Percentiles rank a stretch among this genome's conserved stretches.
These are phyloP conservation scores for Haberlea rhodopensis DNA, from an alignment of 257 asterid species.

Conservation along the genomic window DNA sequence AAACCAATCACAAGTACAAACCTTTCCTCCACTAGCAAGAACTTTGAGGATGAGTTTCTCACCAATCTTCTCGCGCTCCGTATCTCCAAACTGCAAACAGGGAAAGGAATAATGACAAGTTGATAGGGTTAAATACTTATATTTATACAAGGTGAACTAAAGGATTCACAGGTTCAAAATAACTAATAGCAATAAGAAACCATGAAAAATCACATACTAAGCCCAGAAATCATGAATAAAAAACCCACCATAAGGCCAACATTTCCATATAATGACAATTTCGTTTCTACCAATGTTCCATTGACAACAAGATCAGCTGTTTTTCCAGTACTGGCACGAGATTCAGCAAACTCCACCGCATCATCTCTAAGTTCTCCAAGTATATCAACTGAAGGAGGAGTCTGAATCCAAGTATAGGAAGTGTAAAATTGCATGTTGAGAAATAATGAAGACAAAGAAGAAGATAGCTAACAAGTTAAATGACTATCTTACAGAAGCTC, in stretches of 20 bases:
- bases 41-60: slow-evolving; percentile 74
- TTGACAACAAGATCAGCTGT: slow-evolving; percentile 88
- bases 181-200: slow-evolving; percentile 14
- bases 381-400: slow-evolving; percentile 76
- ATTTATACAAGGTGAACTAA: slow-evolving; percentile 17
- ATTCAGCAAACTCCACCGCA: slow-evolving; percentile 43
- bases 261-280: slow-evolving; percentile 84
- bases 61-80: slow-evolving; percentile 41
- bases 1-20: slow-evolving; percentile 37
- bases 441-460: slow-evolving; percentile 17
- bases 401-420: slow-evolving; percentile 49
- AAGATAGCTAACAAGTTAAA: slow-evolving; percentile 23
- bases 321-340: slow-evolving; percentile 37
- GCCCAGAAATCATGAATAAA: slow-evolving; percentile 20
- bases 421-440: slow-evolving; percentile 20
- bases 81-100: slow-evolving; percentile 61
- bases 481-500: slow-evolving; percentile 85
- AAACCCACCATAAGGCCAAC: slow-evolving; percentile 38
- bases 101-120: slow-evolving; percentile 12
- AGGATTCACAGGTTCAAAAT: slow-evolving; percentile 17
- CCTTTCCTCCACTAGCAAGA: slow-evolving; percentile 99
- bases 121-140: slow-evolving; percentile 6
- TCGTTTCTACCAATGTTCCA: slow-evolving; percentile 78
- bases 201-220: slow-evolving; percentile 17
- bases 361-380: slow-evolving; percentile 65